A percentile compares a stretch with the other conserved stretches of the same genome.
phyloP scores from a whole-genome alignment of 148 eudicot genomes.

The Chenopodium formosanum region DNA sequence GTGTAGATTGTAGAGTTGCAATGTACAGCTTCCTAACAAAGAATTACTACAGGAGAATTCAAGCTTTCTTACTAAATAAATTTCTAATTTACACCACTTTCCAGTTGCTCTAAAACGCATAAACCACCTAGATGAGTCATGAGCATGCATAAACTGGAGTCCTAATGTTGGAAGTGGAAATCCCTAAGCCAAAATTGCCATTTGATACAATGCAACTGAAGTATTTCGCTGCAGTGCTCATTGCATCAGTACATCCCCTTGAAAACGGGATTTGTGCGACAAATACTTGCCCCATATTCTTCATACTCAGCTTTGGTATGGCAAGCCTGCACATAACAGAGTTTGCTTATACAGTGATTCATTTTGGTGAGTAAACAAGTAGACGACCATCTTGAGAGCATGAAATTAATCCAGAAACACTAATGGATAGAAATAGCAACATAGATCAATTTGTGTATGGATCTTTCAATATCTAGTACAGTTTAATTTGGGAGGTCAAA shows the following conservation, averaged over 20 bases:
- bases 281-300: slow-evolving; percentile 94
- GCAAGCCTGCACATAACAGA: slow-evolving; percentile 59
- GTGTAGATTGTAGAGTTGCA: background rate
- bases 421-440: background rate
- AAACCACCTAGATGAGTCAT: background rate
- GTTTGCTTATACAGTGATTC: background rate
- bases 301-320: slow-evolving; percentile 97
- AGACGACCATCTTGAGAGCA: background rate
- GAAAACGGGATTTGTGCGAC: slow-evolving; percentile 95
- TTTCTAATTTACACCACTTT: slow-evolving; percentile 29
- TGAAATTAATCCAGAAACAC: background rate
- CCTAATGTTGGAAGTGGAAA: background rate
- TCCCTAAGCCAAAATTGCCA: slow-evolving; percentile 16
- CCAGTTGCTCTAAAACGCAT: background rate
- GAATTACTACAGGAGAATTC: background rate
- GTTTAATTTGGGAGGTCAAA: background rate
- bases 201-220: slow-evolving; percentile 12
- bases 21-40: slow-evolving; percentile 20
- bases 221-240: background rate
- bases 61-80: slow-evolving; percentile 22
- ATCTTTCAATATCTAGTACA: background rate
- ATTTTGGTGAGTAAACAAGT: background rate
- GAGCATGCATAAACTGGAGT: background rate
- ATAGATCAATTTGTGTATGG: background rate
- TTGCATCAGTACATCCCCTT: slow-evolving; percentile 86